Percentiles rank a stretch among this genome's conserved stretches.
These are phyloP conservation scores for Aurantiochytrium sp. DNA, from an alignment of 108 stramenopile genomes.

Conservation along the genomic window DNA sequence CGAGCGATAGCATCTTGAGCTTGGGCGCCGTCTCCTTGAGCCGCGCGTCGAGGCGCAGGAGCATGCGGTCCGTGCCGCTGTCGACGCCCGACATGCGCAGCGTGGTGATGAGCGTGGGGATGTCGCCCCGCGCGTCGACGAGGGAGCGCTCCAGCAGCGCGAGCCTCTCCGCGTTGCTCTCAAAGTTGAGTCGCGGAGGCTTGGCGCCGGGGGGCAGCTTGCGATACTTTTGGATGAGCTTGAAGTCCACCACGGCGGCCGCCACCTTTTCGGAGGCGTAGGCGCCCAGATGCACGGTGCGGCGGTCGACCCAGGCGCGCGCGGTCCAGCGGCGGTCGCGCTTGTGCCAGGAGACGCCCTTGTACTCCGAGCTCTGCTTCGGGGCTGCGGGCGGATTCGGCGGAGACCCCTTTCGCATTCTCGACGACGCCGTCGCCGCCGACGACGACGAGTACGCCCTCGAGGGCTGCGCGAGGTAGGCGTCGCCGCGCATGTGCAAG, in stretches of 20 bases:
- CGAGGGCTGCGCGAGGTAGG: no score
- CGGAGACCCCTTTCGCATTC: no score
- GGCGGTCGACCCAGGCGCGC: neutral
- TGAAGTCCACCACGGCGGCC: neutral
- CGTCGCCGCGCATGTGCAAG: no score
- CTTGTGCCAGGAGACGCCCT: conserved; percentile 21
- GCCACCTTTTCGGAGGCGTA: neutral
- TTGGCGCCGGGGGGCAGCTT: neutral
- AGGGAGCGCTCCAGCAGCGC: neutral
- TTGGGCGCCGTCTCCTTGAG: conserved; percentile 16
- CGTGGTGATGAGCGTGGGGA: neutral
- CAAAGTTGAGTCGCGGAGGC: neutral
- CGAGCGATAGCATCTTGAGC: no score
- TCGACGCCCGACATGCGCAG: neutral
- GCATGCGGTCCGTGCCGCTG: neutral
- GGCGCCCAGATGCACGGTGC: neutral
- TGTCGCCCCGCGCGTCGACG: neutral
- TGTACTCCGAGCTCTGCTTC: neutral
- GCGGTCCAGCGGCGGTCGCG: conserved; percentile 25
- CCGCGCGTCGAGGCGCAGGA: neutral
- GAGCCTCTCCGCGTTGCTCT: neutral
- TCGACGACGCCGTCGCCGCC: no score
- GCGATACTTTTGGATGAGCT: neutral
- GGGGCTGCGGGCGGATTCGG: neutral
- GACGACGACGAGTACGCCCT: no score